Percentiles rank a stretch among this genome's conserved stretches.
These are phyloP conservation scores for Pythium scleroteichum DNA, from an alignment of 352 stramenopile genomes.

Conservation along the genomic window DNA sequence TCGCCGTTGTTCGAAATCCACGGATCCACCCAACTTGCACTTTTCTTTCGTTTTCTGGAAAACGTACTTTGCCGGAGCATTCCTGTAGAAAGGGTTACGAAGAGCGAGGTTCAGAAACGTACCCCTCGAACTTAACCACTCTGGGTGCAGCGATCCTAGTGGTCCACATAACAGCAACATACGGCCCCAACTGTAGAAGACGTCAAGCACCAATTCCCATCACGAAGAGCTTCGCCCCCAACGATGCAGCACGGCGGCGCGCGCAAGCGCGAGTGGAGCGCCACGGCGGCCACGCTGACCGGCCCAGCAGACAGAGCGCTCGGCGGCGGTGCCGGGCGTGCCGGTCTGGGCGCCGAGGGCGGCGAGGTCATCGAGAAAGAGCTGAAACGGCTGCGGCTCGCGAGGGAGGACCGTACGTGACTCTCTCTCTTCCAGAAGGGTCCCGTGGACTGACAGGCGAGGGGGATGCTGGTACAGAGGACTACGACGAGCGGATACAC, in stretches of 20 bases:
- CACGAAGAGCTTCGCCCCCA: constrained; percentile 3
- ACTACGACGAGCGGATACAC: neutral
- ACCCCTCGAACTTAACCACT: too few species aligned
- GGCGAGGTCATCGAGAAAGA: constrained; percentile 65
- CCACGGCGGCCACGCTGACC: neutral
- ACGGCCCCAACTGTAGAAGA: too few species aligned
- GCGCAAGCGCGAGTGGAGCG: constrained; percentile 44
- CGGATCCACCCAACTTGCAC: neutral
- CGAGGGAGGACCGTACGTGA: constrained; percentile 55
- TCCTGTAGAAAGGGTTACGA: too few species aligned
- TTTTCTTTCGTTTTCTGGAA: too few species aligned
- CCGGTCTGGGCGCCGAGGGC: neutral
- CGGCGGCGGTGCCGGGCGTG: constrained; percentile 2
- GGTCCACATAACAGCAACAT: too few species aligned
- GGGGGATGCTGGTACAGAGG: neutral
- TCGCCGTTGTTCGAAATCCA: neutral
- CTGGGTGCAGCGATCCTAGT: too few species aligned
- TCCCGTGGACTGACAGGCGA: neutral
- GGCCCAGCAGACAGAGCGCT: neutral
- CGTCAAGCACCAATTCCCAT: neutral
- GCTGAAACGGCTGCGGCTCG: constrained; percentile 73
- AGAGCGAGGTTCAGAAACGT: too few species aligned
- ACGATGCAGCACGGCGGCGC: constrained; percentile 19
- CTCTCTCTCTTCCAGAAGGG: neutral
- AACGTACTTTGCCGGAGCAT: too few species aligned